Evolutionary conservation across 2,329 filamentous ascomycete genomes (phyloP).

Genomic region (Botrytis galanthina): DNA sequence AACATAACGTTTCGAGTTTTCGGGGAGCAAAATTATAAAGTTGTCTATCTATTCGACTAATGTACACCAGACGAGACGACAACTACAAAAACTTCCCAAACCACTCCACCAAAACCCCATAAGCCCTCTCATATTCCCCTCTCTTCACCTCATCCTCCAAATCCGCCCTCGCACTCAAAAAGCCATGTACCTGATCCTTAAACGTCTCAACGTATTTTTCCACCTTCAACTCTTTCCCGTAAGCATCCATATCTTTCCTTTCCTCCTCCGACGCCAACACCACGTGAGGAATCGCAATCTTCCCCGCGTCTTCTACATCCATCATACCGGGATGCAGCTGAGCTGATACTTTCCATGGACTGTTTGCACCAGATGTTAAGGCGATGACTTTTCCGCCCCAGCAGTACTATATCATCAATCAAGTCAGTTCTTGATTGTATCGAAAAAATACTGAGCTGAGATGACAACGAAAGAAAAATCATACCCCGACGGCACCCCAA

Average conservation of each 20-base stretch:
- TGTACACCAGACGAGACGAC: neutral
- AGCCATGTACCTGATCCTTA: conserved; percentile 50
- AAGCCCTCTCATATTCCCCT: conserved; percentile 48
- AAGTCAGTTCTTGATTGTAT: neutral
- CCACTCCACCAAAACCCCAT: conserved; percentile 44
- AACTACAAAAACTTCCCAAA: conserved; percentile 41
- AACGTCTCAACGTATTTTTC: conserved; percentile 48
- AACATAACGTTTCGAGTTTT: neutral
- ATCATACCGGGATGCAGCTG: conserved; percentile 60
- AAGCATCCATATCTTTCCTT: conserved; percentile 14
- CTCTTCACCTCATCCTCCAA: conserved; percentile 44
- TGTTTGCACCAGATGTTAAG: conserved; percentile 25
- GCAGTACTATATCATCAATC: conserved; percentile 26
- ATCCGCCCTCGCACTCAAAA: conserved; percentile 53
- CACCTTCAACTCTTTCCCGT: conserved; percentile 41
- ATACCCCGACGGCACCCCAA: conserved; percentile 29
- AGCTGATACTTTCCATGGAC: conserved; percentile 50
- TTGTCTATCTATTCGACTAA: neutral
- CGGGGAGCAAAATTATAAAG: neutral
- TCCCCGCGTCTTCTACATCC: conserved; percentile 57
- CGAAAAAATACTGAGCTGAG: neutral
- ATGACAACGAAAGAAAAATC: neutral
- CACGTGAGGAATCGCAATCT: conserved; percentile 58
- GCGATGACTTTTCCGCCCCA: conserved; percentile 34
- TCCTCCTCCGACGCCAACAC: conserved; percentile 55